Evolutionary conservation across 2,329 filamentous ascomycete species (phyloP).

Genomic region (Stachybotrys chlorohalonatus): DNA sequence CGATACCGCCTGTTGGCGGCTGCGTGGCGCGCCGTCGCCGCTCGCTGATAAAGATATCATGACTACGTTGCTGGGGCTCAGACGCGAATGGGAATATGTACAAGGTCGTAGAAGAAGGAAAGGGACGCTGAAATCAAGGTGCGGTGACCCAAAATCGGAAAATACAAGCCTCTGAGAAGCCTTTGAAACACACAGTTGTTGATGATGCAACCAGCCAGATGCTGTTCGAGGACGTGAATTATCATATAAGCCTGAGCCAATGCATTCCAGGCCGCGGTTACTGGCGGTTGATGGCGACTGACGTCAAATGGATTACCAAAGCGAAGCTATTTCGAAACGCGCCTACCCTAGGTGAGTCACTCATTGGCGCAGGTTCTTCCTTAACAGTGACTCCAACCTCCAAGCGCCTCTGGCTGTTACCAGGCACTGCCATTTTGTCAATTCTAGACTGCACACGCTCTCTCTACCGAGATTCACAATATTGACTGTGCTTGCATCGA

Average conservation of each 20-base stretch:
- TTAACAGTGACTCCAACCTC: no score
- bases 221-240: not conserved
- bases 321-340: no score
- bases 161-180: not conserved
- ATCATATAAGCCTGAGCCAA: not conserved
- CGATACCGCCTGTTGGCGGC: constrained; percentile 36
- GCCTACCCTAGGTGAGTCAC: no score
- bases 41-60: constrained; percentile 30
- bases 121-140: not conserved
- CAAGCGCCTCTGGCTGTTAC: no score
- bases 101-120: not conserved
- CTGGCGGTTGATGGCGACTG: not conserved
- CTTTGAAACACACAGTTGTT: not conserved
- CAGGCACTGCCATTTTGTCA: no score
- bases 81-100: not conserved
- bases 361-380: no score
- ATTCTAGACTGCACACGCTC: no score
- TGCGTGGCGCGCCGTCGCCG: constrained; percentile 17
- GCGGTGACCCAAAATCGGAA: not conserved
- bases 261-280: not conserved
- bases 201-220: not conserved
- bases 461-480: no score
- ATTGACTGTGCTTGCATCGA: no score
- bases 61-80: constrained; percentile 1
- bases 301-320: no score